Conservation (phyloP, 2,329 filamentous ascomycete genomes). For the Hymenoscyphus infarciens region DNA sequence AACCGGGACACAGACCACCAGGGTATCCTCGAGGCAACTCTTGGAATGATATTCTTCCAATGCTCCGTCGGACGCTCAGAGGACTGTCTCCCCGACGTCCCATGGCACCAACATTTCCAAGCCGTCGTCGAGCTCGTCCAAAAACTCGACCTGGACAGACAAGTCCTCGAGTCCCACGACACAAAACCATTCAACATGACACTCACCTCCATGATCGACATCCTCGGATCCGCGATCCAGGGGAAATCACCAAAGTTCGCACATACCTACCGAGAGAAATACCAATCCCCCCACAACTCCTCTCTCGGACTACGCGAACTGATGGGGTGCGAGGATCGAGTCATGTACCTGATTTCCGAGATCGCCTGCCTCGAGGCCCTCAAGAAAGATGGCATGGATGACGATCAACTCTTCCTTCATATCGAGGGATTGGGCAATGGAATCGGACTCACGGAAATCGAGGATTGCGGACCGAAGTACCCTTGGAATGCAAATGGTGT, state of each 20-base stretch:
- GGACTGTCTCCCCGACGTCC: slow-evolving; percentile 82
- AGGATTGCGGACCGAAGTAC: slow-evolving; percentile 53
- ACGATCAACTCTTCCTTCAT: slow-evolving; percentile 82
- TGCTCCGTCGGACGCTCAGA: slow-evolving; percentile 84
- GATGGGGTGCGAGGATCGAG: slow-evolving; percentile 94
- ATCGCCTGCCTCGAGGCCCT: slow-evolving; percentile 93
- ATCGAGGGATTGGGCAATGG: slow-evolving; percentile 84
- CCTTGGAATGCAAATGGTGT: slow-evolving; percentile 67
- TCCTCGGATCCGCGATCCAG: slow-evolving; percentile 88
- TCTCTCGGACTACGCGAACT: slow-evolving; percentile 78
- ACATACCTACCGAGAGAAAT: slow-evolving; percentile 93
- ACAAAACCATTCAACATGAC: slow-evolving; percentile 82
- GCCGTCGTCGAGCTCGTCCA: slow-evolving; percentile 81
- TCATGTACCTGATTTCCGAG: slow-evolving; percentile 98
- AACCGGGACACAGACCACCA: slow-evolving; percentile 77
- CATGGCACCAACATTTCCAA: slow-evolving; percentile 97
- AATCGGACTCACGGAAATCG: slow-evolving; percentile 74
- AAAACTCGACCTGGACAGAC: slow-evolving; percentile 73
- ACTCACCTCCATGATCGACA: slow-evolving; percentile 91
- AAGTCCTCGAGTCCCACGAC: slow-evolving; percentile 55
- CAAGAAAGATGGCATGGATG: slow-evolving; percentile 77
- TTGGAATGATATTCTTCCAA: slow-evolving; percentile 96
- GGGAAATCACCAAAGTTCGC: slow-evolving; percentile 84
- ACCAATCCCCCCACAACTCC: slow-evolving; percentile 62
- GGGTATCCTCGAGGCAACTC: slow-evolving; percentile 84